Conservation (phyloP, 148 eudicot species). For the Fagopyrum homotropicum region DNA sequence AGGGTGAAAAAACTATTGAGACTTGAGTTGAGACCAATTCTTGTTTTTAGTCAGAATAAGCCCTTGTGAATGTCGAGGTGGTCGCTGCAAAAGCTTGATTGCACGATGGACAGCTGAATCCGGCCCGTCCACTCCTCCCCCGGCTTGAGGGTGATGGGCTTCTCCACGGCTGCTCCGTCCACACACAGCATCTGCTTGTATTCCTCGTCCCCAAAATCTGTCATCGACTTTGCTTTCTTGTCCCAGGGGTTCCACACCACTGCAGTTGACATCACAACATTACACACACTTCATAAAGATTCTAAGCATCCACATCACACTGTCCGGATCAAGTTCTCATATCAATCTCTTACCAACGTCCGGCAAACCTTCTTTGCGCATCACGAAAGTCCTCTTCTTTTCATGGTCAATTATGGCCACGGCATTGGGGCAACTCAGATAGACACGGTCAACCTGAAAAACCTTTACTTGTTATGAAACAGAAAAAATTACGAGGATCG, state of each 20-base stretch:
- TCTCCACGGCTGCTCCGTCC: slow-evolving; percentile 68
- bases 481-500: too few relatives aligned
- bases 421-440: slow-evolving; percentile 50
- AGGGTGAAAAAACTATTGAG: too few relatives aligned
- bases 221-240: slow-evolving; percentile 70
- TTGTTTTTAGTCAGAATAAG: not conserved
- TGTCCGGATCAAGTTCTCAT: not conserved
- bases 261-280: slow-evolving; percentile 9
- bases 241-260: slow-evolving; percentile 98
- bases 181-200: slow-evolving; percentile 89
- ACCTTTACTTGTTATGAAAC: not conserved
- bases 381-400: slow-evolving; percentile 65
- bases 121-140: slow-evolving; percentile 90
- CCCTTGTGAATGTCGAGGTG: slow-evolving; percentile 28
- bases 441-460: slow-evolving; percentile 73
- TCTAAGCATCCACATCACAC: not conserved
- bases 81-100: slow-evolving; percentile 65
- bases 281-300: not conserved
- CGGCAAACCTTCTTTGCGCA: slow-evolving; percentile 73
- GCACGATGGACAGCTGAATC: slow-evolving; percentile 48
- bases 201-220: slow-evolving; percentile 72
- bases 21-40: not conserved
- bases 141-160: slow-evolving; percentile 62
- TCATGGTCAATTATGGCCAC: slow-evolving; percentile 83
- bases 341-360: slow-evolving; percentile 62